Base-by-base conservation (phyloP, 768 basidiomycete genomes). In the Tremella fuciformis region DNA sequence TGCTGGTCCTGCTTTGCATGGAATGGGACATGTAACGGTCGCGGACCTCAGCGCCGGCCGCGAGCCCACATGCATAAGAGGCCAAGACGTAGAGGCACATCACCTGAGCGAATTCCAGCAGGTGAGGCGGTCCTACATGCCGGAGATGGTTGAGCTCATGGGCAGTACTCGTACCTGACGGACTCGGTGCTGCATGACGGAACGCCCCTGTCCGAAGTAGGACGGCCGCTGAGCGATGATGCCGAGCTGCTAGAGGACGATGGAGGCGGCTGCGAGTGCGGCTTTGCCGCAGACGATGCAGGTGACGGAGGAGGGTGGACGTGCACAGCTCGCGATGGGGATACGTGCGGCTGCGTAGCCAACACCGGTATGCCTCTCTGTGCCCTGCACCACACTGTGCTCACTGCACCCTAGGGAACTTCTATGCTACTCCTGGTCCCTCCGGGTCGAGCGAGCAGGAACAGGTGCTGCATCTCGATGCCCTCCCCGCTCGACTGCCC, bases 401-500 rank as follows among this genome's bases (percentile, higher is more conserved):
- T 34, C 29, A 34, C 29, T 34, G 4, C 29, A 25, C 38, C 40
- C 8, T 22, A 73, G 69, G 69, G 34, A 71, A 74, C 42, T 71
- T 71, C 58, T 74, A 71, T 41, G 19, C 48, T 39, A 42, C 15
- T 16, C 25, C 13, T 34, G 37, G 29, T 11, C 29, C 57, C 47
- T 1, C 11, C 40, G 22, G 11, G 38, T 29, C 39, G 16, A 13
- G 15, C n/a, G 18, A 34, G 13, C 50, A 34, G 4, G 21, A 42
- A 16, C 55, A 55, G 19, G 29, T 41, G 19, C 59, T 76, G 21
- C 29, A 66, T 2, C 62, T 78, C 13, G 61, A 75, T 25, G 72
- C 69, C 6, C 38, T 77, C 24, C 76, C 76, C 1, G 59, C 68
- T 0, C 62, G 59, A 13, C 60, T 71, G 18, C 74, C 77, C 3